Evolutionary conservation across 176 grass and related monocot species (phyloP).

Genomic region (Poa pratensis): DNA sequence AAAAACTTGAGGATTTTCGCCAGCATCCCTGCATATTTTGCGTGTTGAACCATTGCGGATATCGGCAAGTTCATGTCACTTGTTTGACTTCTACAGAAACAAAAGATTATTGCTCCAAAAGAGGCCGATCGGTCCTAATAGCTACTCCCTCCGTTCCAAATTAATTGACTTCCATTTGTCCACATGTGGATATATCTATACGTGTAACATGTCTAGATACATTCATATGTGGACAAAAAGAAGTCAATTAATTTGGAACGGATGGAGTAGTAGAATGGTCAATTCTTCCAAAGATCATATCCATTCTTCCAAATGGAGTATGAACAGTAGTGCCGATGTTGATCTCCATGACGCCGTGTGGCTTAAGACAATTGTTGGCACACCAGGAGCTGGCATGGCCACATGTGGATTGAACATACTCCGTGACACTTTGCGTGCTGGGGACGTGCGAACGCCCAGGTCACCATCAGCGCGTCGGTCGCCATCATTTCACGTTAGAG

Average conservation of each 20-base stretch:
- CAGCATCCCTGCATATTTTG: not conserved
- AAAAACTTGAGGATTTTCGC: not conserved
- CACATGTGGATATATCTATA: too few relatives aligned
- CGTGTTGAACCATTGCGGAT: not conserved
- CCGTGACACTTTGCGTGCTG: not conserved
- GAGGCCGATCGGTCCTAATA: not conserved
- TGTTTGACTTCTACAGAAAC: not conserved
- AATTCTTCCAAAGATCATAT: not conserved
- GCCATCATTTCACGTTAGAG: not conserved
- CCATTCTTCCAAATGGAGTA: not conserved
- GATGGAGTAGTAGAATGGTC: not conserved
- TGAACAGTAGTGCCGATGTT: not conserved
- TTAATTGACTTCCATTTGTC: too few relatives aligned
- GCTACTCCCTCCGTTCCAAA: too few relatives aligned
- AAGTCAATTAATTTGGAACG: too few relatives aligned
- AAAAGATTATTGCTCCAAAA: not conserved
- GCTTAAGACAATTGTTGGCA: not conserved
- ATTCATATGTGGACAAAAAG: too few relatives aligned
- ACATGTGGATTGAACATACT: not conserved
- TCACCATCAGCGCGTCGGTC: conserved; percentile 43
- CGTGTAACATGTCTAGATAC: too few relatives aligned
- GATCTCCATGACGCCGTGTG: not conserved
- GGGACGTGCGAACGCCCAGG: conserved; percentile 5
- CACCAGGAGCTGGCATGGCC: not conserved
- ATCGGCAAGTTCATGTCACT: not conserved